Percentiles rank a stretch among this genome's conserved stretches.
phyloP scores from a whole-genome alignment of 345 rosid species.

The Eucalyptus microcorys region DNA sequence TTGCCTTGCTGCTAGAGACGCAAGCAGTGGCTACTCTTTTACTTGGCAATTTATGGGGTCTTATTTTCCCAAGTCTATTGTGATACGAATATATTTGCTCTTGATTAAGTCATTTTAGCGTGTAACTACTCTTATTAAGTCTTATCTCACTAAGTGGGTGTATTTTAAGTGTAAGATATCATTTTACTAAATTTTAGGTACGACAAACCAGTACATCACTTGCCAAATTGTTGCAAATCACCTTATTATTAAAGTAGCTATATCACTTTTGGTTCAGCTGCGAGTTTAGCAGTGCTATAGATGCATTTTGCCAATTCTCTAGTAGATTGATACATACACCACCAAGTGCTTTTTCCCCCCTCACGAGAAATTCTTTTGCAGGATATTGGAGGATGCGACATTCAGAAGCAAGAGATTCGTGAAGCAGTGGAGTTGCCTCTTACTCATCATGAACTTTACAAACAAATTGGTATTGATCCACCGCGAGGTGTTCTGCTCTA shows the following conservation, averaged over 20 bases:
- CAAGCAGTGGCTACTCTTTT: background rate
- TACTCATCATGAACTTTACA: conserved; percentile 91
- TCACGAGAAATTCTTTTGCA: background rate
- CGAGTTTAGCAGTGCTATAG: background rate
- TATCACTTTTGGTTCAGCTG: background rate
- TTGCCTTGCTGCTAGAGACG: background rate
- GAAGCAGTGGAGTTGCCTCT: conserved; percentile 97
- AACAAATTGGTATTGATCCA: conserved; percentile 95
- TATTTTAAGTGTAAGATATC: background rate
- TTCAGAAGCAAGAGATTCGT: conserved; percentile 99
- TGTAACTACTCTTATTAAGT: background rate
- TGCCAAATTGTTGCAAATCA: background rate
- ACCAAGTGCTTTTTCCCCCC: background rate
- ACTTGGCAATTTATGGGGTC: background rate
- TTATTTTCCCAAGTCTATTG: background rate
- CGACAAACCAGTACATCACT: background rate
- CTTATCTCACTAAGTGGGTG: background rate
- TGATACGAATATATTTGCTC: background rate
- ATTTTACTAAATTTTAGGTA: background rate
- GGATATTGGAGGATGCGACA: conserved; percentile 99
- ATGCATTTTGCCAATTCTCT: background rate
- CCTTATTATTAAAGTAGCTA: background rate
- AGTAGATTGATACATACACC: background rate
- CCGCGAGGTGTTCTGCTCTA: conserved; percentile 96
- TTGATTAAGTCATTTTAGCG: background rate